Base-by-base conservation (phyloP, 2,329 filamentous ascomycete genomes). In the Colletotrichum graminicola region DNA sequence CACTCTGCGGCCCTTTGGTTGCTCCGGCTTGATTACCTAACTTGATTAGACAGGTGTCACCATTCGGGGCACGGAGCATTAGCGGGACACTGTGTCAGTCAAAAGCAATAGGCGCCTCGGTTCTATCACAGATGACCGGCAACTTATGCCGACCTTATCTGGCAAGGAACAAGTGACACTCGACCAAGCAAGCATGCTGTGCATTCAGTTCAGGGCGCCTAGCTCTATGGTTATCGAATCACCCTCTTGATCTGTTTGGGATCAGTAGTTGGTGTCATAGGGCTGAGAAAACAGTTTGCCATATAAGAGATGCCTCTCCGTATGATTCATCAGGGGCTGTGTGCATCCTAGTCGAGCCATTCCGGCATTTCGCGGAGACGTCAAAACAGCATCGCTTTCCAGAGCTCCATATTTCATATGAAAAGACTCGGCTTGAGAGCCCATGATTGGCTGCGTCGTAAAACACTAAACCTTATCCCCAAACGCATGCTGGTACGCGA, bases 261-360 rank as follows among this genome's bases (percentile, higher is more conserved):
- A 29, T n/a, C 29, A 10, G 21, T 6, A 4, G 14, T 26, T 18
- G 39, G 41, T n/a, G 23, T 45, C 29, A 23, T 64, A 64, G 66
- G 61, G 61, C 61, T 68, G 61, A 64, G 56, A 57, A 41, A 26
- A 51, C 60, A 51, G 32, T 51, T 56, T 64, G 45, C 32, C 32
- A 21, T 41, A 16, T 7, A 51, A 26, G n/a, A 29, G 64, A n/a
- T 18, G 18, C 6, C 57, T 55, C 39, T 12, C 57, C 65, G 65
- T 43, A 26, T 55, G 39, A 36, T 36, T 54, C 65, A 62, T n/a
- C 32, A 14, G 26, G 8, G 52, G 32, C 60, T 12, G 32, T 18
- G 21, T 8, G 23, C 26, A 26, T 39, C 23, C n/a, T 39, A 4
- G 21, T 45, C 43, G 16, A 36, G 52, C 36, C 41, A 16, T 62